Base-by-base conservation (phyloP, 2,329 filamentous ascomycete genomes). In the Ampelomyces quisqualis region DNA sequence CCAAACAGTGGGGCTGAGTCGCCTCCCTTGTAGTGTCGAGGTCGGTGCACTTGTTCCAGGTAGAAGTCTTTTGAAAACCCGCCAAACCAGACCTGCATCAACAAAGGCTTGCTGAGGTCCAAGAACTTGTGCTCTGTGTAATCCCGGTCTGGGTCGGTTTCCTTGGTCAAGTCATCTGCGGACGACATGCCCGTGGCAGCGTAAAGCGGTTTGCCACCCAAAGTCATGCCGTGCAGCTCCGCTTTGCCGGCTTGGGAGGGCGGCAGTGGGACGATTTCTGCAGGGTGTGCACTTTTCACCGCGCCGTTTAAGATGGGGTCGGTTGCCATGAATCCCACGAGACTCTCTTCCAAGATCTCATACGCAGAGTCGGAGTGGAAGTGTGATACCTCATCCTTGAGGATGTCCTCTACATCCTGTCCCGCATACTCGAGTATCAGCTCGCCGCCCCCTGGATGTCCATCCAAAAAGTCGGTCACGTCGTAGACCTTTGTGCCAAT, bases 51-150 rank as follows among this genome's bases (percentile, higher is more conserved):
- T 69, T 98, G 93, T 56, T 96, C 85, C 17, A 98, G 79, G 64
- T 98, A 98, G 65, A 98, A 98, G n/a, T 88, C 82, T 69, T 96
- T 98, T 67, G 74, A 82, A 73, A 97, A 98, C 20, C 86, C 87
- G 32, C 90, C 86, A 52, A 75, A 79, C 86, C 88, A 96, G 28
- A 98, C 80, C 70, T 98, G 93, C 69, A 85, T 77, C 40, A 98
- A 77, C 40, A 98, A 77, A 5, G 93, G 91, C 59, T 79, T 82
- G 72, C 80, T 86, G 42, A 98, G 78, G 63, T 98, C 91, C 46
- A 98, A 77, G 62, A 98, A 98, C 70, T 95, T 94, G 79, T 97
- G 85, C 43, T 79, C 86, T 70, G 88, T 87, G 75, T 86, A 98
- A 65, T 98, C 93, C 31, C 71, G 70, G 17, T 51, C 68, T 42